Base-by-base conservation (phyloP, 441 rosid species). In the Theobroma grandiflorum region DNA sequence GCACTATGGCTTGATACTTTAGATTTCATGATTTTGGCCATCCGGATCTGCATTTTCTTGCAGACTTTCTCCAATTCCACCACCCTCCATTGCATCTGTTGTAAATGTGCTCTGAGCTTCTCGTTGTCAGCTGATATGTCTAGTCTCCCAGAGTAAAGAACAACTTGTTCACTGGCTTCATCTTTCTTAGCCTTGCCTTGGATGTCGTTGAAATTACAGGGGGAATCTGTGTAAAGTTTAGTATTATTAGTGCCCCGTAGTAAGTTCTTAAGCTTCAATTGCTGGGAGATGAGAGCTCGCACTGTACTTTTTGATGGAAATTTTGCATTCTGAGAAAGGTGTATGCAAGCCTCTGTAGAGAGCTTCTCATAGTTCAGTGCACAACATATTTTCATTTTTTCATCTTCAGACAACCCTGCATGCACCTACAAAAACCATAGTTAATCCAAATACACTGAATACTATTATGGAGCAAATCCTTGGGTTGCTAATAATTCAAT, bases 61-160 rank as follows among this genome's bases (percentile, higher is more conserved):
- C 98, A 95, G 0, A 89, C 89, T 84, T 88, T 94, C 86, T 95
- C 99, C 82, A 95, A 68, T 74, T 94, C 96, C 87, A 80, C 90
- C 53, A 92, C 98, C 79, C 94, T 85, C 84, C 91, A 86, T 72
- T 95, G 99, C 89, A 95, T 93, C 77, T 93, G 95, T 84, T 90
- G 87, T 77, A 95, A 84, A 72, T 88, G 93, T 43, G 85, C 88
- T 72, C 76, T 86, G 22, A 92, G 82, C 62, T 86, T 85, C 82
- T 87, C 96, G 6, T 82, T 86, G 1, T 90, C 89, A 0, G 75
- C 75, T 4, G 88, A 76, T 57, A 65, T 66, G 37, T 92, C 88
- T 8, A 88, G 84, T 81, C 87, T 88, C 33, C 94, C 91, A 0
- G 92, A 85, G 65, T 72, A 82, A 6, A 88, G 83, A 61, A 90